Conservation (phyloP, 1,284 basidiomycete species). For the Athelia sp. region DNA sequence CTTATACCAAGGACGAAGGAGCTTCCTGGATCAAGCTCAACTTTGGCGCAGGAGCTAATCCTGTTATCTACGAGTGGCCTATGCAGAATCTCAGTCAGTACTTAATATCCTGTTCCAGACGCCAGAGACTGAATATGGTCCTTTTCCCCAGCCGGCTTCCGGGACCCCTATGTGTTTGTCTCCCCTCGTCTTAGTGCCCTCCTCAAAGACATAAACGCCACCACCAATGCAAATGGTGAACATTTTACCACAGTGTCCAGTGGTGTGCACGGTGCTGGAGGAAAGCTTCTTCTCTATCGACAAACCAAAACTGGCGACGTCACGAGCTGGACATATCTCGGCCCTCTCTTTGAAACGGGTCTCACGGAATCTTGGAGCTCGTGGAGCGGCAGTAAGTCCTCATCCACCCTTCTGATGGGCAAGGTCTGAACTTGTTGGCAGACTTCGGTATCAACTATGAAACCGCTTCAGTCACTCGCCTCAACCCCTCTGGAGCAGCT, state of each 20-base stretch:
- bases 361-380: neutral
- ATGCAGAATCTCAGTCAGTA: neutral
- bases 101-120: too few species aligned
- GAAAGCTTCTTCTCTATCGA: too few species aligned
- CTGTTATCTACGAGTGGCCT: constrained; percentile 1
- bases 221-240: neutral
- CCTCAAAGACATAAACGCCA: neutral
- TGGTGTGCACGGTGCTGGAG: too few species aligned
- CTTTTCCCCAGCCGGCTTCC: neutral
- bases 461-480: neutral
- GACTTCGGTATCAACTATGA: constrained; percentile 1
- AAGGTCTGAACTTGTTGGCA: neutral
- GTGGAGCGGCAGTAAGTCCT: neutral
- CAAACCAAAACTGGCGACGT: too few species aligned
- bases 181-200: neutral
- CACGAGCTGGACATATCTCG: too few species aligned
- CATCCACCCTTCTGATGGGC: neutral
- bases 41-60: neutral
- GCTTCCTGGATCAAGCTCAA: constrained; percentile 1
- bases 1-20: constrained; percentile 1
- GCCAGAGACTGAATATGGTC: too few species aligned
- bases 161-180: neutral
- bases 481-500: neutral
- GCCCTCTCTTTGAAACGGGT: too few species aligned
- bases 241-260: neutral